Conservation (phyloP, 1,284 basidiomycete species). For the Wolfiporia cocos region DNA sequence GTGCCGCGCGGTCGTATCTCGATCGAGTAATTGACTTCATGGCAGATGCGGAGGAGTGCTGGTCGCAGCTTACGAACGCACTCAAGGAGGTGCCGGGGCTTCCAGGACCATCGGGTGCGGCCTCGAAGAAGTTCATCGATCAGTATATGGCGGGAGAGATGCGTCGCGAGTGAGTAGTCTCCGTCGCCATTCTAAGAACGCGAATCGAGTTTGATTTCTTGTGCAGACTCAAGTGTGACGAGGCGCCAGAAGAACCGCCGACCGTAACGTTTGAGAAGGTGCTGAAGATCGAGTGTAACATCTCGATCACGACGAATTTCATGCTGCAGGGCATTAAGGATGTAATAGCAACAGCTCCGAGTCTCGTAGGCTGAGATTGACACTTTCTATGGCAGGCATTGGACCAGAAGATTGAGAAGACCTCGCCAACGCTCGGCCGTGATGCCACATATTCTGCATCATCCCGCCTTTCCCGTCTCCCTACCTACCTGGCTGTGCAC, state of each 20-base stretch:
- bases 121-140: conserved; percentile 63
- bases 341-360: conserved; percentile 40
- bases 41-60: conserved; percentile 94
- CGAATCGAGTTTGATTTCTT: no score
- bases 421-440: conserved; percentile 73
- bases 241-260: conserved; percentile 76
- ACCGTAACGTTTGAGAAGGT: conserved; percentile 68
- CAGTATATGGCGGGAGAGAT: conserved; percentile 84
- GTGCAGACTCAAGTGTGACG: conserved; percentile 67
- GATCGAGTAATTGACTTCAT: neutral
- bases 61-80: conserved; percentile 78
- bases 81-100: conserved; percentile 59
- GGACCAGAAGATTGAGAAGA: conserved; percentile 84
- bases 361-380: no score
- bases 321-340: conserved; percentile 86
- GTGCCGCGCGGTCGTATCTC: conserved; percentile 5
- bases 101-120: conserved; percentile 26
- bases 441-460: conserved; percentile 82
- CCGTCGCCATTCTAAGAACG: neutral
- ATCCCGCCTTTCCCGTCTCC: conserved; percentile 81
- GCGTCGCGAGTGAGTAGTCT: conserved; percentile 64
- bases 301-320: conserved; percentile 81
- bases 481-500: conserved; percentile 81
- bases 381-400: no score
- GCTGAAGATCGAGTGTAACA: conserved; percentile 92